Percentiles rank a stretch among this genome's conserved stretches.
Conservation (phyloP, 148 eudicot species). For the Beta vulgaris region DNA sequence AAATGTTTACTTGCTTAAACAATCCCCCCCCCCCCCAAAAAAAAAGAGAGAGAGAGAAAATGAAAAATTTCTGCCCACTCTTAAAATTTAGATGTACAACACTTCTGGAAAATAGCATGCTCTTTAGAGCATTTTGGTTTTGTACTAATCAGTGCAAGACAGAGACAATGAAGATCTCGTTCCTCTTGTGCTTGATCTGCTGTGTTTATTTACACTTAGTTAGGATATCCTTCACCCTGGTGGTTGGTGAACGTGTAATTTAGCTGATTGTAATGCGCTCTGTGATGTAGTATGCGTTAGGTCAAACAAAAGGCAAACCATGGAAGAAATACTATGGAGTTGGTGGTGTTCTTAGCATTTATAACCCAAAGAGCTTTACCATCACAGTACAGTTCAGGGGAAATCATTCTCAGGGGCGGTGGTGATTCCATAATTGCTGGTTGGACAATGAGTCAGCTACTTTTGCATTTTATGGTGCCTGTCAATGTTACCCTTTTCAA, state of each 20-base stretch:
- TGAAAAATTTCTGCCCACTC: too few relatives aligned
- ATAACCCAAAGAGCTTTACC: constrained; percentile 21
- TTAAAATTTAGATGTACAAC: too few relatives aligned
- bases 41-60: too few relatives aligned
- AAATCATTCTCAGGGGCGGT: constrained; percentile 20
- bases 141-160: too few relatives aligned
- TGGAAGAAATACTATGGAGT: constrained; percentile 19
- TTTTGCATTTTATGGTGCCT: background rate
- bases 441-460: constrained; percentile 21
- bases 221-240: background rate
- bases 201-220: background rate
- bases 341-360: constrained; percentile 15
- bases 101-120: too few relatives aligned
- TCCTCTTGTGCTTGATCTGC: background rate
- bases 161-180: too few relatives aligned
- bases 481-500: background rate
- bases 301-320: constrained; percentile 17
- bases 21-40: background rate
- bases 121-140: too few relatives aligned
- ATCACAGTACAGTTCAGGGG: constrained; percentile 24
- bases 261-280: background rate
- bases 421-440: constrained; percentile 19
- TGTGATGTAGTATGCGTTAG: constrained; percentile 14
- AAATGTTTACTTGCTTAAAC: background rate
- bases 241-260: background rate